Conservation (phyloP, 768 basidiomycete species). For the Boletus patriciae region DNA sequence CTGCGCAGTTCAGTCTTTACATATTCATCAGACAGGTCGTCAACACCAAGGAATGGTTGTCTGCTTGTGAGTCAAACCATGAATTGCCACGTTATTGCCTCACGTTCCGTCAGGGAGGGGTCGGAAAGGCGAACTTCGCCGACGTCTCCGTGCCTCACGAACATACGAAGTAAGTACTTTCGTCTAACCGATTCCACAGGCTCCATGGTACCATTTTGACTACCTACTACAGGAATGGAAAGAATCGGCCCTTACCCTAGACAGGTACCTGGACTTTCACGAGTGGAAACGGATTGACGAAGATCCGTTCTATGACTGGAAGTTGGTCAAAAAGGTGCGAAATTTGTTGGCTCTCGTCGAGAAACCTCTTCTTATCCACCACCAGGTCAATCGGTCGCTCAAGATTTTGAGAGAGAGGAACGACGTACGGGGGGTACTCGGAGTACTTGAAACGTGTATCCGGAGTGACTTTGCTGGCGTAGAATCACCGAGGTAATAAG, state of each 20-base stretch:
- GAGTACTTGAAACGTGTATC: conserved; percentile 88
- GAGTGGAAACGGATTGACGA: conserved; percentile 90
- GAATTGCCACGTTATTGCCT: not conserved
- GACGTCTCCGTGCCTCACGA: conserved; percentile 67
- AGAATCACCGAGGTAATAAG: conserved; percentile 70
- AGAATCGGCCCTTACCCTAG: conserved; percentile 70
- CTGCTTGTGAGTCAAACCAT: conserved; percentile 63
- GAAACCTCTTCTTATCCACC: not conserved
- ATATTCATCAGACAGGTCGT: conserved; percentile 88
- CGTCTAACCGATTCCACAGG: not conserved
- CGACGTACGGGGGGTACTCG: conserved; percentile 83
- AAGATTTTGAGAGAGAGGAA: conserved; percentile 66
- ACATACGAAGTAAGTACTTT: conserved; percentile 61
- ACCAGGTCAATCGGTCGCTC: conserved; percentile 74
- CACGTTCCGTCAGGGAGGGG: conserved; percentile 68
- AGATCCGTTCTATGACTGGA: conserved; percentile 90
- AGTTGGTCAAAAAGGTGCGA: conserved; percentile 70
- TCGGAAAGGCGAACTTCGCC: conserved; percentile 73
- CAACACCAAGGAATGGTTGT: conserved; percentile 90
- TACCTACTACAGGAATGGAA: conserved; percentile 73
- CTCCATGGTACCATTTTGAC: not conserved
- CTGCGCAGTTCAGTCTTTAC: conserved; percentile 82
- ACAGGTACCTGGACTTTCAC: conserved; percentile 80
- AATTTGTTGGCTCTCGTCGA: not conserved
- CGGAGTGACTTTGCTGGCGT: conserved; percentile 92